Percentiles rank a stretch among this genome's conserved stretches.
Evolutionary conservation across 1,139 yeast species (phyloP).

Genomic region (Suhomyces maxii): DNA sequence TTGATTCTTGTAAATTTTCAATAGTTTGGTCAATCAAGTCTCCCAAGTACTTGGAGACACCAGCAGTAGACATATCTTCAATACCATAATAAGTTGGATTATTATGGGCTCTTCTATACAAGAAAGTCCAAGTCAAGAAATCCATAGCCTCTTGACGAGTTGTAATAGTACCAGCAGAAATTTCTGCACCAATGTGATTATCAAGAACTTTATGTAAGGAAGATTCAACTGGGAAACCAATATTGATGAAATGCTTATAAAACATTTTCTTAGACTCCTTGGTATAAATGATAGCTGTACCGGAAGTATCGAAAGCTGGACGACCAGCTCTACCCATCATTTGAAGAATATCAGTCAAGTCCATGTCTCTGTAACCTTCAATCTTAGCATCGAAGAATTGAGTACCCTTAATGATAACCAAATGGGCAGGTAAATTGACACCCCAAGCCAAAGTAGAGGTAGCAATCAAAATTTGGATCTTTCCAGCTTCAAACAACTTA

Average conservation of each 20-base stretch:
- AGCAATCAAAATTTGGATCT: constrained; percentile 87
- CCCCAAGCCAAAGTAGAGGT: constrained; percentile 98
- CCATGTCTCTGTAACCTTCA: constrained; percentile 83
- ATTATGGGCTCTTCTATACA: constrained; percentile 89
- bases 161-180: constrained; percentile 80
- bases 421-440: constrained; percentile 91
- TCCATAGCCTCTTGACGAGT: constrained; percentile 89
- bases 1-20: constrained; percentile 65
- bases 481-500: constrained; percentile 76
- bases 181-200: constrained; percentile 96
- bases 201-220: constrained; percentile 90
- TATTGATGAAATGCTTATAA: constrained; percentile 89
- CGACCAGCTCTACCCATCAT: constrained; percentile 97
- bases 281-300: constrained; percentile 92
- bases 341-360: constrained; percentile 85
- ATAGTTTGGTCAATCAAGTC: constrained; percentile 71
- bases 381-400: constrained; percentile 82
- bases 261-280: constrained; percentile 89
- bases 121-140: constrained; percentile 91
- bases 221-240: constrained; percentile 97
- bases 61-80: constrained; percentile 65
- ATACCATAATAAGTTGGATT: constrained; percentile 95
- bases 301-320: constrained; percentile 94
- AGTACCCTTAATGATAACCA: constrained; percentile 92
- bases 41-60: constrained; percentile 70